A percentile compares a stretch with the other conserved stretches of the same genome.
These are phyloP conservation scores for Citrus inodora DNA, from an alignment of 345 rosid species.

Conservation along the genomic window DNA sequence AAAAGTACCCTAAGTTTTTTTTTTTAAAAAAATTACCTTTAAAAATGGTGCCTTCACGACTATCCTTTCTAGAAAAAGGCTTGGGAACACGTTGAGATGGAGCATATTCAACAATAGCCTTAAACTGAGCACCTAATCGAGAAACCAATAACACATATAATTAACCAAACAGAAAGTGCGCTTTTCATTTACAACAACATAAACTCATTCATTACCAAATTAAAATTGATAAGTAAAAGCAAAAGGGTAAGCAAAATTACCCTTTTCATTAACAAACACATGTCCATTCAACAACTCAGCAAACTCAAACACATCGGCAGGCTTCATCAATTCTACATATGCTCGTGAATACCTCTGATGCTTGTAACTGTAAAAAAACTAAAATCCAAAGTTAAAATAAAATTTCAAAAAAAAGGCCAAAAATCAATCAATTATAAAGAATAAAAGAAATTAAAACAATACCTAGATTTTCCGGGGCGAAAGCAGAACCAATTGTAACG, in stretches of 20 bases:
- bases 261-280: conserved; percentile 72
- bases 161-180: neutral
- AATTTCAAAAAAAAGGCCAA: neutral
- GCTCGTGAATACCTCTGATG: conserved; percentile 58
- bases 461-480: conserved; percentile 59
- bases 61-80: conserved; percentile 42
- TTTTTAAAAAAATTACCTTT: conserved; percentile 26
- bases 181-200: neutral
- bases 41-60: conserved; percentile 63
- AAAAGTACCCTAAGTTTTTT: neutral
- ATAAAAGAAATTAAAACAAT: neutral
- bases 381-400: neutral
- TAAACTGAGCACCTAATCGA: conserved; percentile 52
- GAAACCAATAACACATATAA: neutral
- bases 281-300: conserved; percentile 69
- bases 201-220: too few relatives aligned
- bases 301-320: conserved; percentile 65
- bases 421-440: too few relatives aligned
- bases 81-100: conserved; percentile 68
- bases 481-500: conserved; percentile 59
- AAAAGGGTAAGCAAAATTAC: conserved; percentile 25
- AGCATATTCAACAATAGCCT: conserved; percentile 68
- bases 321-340: conserved; percentile 52
- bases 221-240: neutral
- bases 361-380: conserved; percentile 38